Conservation (phyloP, 805 yeast genomes). For the Grigorovia yakushimaensis region DNA sequence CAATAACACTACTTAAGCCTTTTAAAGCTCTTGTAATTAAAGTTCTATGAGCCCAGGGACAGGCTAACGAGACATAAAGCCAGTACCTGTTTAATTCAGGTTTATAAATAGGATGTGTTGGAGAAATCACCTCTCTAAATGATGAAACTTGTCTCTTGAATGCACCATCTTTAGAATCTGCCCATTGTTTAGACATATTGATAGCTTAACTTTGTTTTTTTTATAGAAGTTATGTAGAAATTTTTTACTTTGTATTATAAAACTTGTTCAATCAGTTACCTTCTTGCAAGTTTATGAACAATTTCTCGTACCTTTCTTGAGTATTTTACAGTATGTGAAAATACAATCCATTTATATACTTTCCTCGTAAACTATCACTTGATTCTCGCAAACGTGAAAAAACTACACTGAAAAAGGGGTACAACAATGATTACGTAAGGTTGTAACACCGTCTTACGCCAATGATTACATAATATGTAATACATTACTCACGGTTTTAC, state of each 20-base stretch:
- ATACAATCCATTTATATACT: too few relatives aligned
- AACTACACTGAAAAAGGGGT: too few relatives aligned
- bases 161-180: constrained; percentile 38
- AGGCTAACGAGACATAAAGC: constrained; percentile 75
- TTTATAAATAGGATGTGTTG: constrained; percentile 44
- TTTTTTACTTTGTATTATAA: neutral
- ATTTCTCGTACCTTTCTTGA: too few relatives aligned
- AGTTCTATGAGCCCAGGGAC: constrained; percentile 94
- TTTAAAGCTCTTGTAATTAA: constrained; percentile 64
- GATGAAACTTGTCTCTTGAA: constrained; percentile 42
- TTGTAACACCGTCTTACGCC: too few relatives aligned
- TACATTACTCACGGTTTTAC: too few relatives aligned
- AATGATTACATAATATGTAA: too few relatives aligned
- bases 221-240: neutral
- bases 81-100: constrained; percentile 81
- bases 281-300: too few relatives aligned
- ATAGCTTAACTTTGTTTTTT: neutral
- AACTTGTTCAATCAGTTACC: too few relatives aligned
- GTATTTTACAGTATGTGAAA: too few relatives aligned
- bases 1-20: constrained; percentile 53
- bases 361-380: too few relatives aligned
- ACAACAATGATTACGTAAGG: too few relatives aligned
- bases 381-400: too few relatives aligned
- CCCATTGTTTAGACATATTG: constrained; percentile 23
- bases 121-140: constrained; percentile 57